Conservation (phyloP, 805 yeast genomes). For the Cyberlindnera samutprakarnensis region DNA sequence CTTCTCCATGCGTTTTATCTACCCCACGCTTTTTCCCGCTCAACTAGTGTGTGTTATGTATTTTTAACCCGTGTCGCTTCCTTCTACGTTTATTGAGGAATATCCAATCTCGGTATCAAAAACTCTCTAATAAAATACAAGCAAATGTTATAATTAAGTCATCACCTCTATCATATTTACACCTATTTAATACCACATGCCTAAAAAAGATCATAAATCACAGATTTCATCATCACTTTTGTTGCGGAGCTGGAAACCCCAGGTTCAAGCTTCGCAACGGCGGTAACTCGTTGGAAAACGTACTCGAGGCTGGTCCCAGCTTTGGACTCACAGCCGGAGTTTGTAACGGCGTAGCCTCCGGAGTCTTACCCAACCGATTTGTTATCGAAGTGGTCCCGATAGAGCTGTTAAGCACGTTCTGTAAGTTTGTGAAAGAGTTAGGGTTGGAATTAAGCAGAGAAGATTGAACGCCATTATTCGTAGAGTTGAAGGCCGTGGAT, state of each 20-base stretch:
- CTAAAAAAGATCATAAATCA: too few species aligned
- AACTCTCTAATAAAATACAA: too few species aligned
- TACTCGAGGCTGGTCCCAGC: background rate
- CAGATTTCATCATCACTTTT: background rate
- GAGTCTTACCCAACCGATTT: slow-evolving; percentile 20
- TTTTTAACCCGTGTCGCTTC: too few species aligned
- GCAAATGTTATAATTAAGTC: too few species aligned
- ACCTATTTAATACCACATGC: too few species aligned
- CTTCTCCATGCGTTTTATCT: too few species aligned
- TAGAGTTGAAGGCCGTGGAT: too few species aligned
- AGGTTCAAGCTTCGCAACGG: slow-evolving; percentile 21
- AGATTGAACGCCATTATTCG: slow-evolving; percentile 3
- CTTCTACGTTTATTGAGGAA: too few species aligned
- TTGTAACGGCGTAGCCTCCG: slow-evolving; percentile 23
- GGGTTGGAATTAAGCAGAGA: slow-evolving; percentile 14
- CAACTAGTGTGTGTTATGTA: too few species aligned
- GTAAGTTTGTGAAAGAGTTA: slow-evolving; percentile 19
- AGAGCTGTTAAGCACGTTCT: slow-evolving; percentile 16
- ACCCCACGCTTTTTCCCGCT: too few species aligned
- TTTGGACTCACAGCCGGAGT: slow-evolving; percentile 12
- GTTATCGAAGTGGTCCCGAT: slow-evolving; percentile 16
- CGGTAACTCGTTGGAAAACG: slow-evolving; percentile 14
- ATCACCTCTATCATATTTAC: too few species aligned
- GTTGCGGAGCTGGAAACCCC: slow-evolving; percentile 15
- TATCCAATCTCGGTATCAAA: too few species aligned